Evolutionary conservation across 2,329 filamentous ascomycete species (phyloP).

Genomic region (Calcarisporium arbuscula): DNA sequence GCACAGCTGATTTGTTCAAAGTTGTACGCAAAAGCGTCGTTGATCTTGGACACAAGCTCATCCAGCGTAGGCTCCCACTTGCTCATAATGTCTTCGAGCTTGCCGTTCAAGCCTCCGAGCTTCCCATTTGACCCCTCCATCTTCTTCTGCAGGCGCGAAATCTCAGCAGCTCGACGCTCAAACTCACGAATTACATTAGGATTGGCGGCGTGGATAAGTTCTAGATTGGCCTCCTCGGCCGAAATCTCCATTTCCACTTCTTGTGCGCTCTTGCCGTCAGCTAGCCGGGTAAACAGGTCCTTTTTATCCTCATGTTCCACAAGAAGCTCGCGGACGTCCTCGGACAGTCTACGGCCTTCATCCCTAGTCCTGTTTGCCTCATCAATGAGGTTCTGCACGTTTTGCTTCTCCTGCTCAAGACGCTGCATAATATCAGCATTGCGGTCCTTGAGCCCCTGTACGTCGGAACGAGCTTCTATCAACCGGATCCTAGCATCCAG

Average conservation of each 20-base stretch:
- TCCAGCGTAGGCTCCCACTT: slow-evolving; percentile 84
- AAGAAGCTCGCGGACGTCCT: slow-evolving; percentile 34
- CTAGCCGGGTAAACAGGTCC: slow-evolving; percentile 37
- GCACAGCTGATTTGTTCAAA: slow-evolving; percentile 93
- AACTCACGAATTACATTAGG: slow-evolving; percentile 71
- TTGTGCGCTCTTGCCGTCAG: slow-evolving; percentile 47
- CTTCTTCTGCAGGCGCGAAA: slow-evolving; percentile 54
- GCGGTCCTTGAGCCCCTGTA: slow-evolving; percentile 59
- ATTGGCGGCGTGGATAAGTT: slow-evolving; percentile 73
- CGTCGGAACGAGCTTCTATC: slow-evolving; percentile 79
- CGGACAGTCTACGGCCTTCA: slow-evolving; percentile 20
- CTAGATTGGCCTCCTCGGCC: slow-evolving; percentile 67
- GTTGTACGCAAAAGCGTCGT: slow-evolving; percentile 84
- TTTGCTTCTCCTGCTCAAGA: slow-evolving; percentile 40
- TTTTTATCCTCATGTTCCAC: slow-evolving; percentile 30
- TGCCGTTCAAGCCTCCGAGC: slow-evolving; percentile 46
- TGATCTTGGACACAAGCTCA: slow-evolving; percentile 70
- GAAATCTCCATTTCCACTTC: slow-evolving; percentile 68
- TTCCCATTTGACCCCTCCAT: slow-evolving; percentile 49
- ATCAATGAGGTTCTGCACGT: slow-evolving; percentile 28
- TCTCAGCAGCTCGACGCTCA: slow-evolving; percentile 63
- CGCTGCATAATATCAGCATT: slow-evolving; percentile 52
- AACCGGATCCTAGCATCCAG: slow-evolving; percentile 64
- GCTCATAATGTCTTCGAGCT: slow-evolving; percentile 60
- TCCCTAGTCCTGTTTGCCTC: slow-evolving; percentile 31